phyloP scores from a whole-genome alignment of 805 yeast genomes.

The Pachysolen tannophilus region DNA sequence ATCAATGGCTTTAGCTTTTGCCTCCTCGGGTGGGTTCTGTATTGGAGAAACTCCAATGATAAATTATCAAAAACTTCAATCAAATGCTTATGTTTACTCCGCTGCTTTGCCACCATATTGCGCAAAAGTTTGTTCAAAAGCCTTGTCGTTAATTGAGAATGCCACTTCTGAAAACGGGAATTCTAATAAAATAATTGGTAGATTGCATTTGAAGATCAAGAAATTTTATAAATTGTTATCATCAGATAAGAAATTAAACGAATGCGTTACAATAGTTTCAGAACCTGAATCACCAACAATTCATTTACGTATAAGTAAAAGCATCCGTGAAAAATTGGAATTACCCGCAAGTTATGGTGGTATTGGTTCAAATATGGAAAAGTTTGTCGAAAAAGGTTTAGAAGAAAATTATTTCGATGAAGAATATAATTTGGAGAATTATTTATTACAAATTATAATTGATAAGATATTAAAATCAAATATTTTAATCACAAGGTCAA shows the following conservation, averaged over 20 bases:
- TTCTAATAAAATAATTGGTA: conserved; percentile 24
- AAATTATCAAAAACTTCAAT: conserved; percentile 85
- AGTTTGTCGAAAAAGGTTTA: conserved; percentile 36
- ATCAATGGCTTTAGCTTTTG: conserved; percentile 72
- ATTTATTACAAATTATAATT: conserved; percentile 58
- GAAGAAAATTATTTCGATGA: conserved; percentile 32
- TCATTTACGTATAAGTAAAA: conserved; percentile 51
- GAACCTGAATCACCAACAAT: conserved; percentile 55
- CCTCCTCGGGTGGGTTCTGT: conserved; percentile 90
- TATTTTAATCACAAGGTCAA: conserved; percentile 44
- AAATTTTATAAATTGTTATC: conserved; percentile 32
- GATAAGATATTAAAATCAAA: conserved; percentile 44
- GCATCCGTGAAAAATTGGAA: conserved; percentile 32
- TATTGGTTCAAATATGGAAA: conserved; percentile 27
- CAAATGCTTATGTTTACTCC: conserved; percentile 85
- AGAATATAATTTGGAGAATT: conserved; percentile 44
- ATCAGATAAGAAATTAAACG: conserved; percentile 25
- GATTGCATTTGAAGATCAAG: conserved; percentile 31
- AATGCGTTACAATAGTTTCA: conserved; percentile 46
- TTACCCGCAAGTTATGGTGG: conserved; percentile 47
- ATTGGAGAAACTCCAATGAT: conserved; percentile 80
- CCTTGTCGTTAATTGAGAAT: conserved; percentile 40
- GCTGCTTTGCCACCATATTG: conserved; percentile 93
- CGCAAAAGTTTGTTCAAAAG: conserved; percentile 55
- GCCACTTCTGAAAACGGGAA: conserved; percentile 24